Percentiles rank a stretch among this genome's conserved stretches.
phyloP scores from a whole-genome alignment of 148 eudicot species.

The Vaccinium myrtillus region DNA sequence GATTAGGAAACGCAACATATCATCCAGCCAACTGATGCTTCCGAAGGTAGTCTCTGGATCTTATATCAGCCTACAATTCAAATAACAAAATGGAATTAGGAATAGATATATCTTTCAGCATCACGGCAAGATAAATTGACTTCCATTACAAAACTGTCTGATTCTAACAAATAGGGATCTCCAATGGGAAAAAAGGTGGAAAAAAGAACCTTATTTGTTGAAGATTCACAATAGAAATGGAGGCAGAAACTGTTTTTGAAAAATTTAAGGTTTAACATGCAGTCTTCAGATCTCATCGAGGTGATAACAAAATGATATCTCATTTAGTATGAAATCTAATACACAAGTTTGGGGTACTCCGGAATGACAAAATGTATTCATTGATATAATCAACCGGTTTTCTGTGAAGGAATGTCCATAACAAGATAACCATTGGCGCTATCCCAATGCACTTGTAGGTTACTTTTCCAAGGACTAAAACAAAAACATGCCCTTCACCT shows the following conservation, averaged over 20 bases:
- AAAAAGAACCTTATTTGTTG: not conserved
- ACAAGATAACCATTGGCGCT: not conserved
- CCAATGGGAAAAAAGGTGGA: not conserved
- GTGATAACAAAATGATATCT: not conserved
- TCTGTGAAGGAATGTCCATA: not conserved
- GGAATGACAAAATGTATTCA: not conserved
- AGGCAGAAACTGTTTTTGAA: not conserved
- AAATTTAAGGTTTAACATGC: not conserved
- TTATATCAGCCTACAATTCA: slow-evolving; percentile 58
- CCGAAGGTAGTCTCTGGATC: slow-evolving; percentile 72
- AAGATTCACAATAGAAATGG: not conserved
- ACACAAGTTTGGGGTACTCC: not conserved
- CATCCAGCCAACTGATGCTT: slow-evolving; percentile 22
- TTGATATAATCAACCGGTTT: not conserved
- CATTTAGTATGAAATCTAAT: not conserved
- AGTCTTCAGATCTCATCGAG: not conserved
- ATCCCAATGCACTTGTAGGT: not conserved
- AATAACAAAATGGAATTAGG: not conserved
- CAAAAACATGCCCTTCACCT: not conserved
- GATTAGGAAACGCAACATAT: not conserved
- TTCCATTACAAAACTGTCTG: not conserved
- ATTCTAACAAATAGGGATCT: not conserved
- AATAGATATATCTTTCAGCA: not conserved
- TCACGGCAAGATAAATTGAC: not conserved
- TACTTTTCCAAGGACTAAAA: not conserved